Evolutionary conservation across 2,329 filamentous ascomycete species (phyloP).

Genomic region (Cladosporium sp.): DNA sequence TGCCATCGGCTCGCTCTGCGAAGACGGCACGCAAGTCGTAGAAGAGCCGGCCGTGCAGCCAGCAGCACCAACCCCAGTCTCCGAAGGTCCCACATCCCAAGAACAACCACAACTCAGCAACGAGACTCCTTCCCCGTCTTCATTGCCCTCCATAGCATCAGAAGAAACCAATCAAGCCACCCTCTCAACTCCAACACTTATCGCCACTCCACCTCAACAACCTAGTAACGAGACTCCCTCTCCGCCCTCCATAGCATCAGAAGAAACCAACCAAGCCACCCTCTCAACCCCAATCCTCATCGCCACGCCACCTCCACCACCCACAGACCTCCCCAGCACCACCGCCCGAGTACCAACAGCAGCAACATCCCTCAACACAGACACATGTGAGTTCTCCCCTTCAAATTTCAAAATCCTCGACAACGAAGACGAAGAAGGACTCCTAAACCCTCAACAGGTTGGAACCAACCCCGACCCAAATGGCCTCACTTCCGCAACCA

Average conservation of each 20-base stretch:
- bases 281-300: conserved; percentile 1
- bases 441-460: background rate
- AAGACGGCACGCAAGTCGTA: background rate
- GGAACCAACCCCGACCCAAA: background rate
- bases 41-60: background rate
- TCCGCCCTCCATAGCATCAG: background rate
- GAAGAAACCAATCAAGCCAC: conserved; percentile 1
- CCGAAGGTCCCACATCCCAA: background rate
- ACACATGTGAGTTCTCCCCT: background rate
- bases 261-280: background rate
- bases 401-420: background rate
- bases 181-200: conserved; percentile 1
- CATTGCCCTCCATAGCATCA: background rate
- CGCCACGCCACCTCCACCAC: background rate
- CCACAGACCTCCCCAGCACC: background rate
- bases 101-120: background rate
- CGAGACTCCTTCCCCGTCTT: background rate
- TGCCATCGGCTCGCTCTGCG: background rate
- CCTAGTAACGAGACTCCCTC: too few relatives aligned
- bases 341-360: background rate
- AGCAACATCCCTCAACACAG: background rate
- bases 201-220: background rate
- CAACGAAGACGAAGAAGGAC: background rate
- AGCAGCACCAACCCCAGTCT: background rate
- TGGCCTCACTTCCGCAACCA: conserved; percentile 4